phyloP scores from a whole-genome alignment of 768 basidiomycete genomes.

The Hygrophorus pudorinus region DNA sequence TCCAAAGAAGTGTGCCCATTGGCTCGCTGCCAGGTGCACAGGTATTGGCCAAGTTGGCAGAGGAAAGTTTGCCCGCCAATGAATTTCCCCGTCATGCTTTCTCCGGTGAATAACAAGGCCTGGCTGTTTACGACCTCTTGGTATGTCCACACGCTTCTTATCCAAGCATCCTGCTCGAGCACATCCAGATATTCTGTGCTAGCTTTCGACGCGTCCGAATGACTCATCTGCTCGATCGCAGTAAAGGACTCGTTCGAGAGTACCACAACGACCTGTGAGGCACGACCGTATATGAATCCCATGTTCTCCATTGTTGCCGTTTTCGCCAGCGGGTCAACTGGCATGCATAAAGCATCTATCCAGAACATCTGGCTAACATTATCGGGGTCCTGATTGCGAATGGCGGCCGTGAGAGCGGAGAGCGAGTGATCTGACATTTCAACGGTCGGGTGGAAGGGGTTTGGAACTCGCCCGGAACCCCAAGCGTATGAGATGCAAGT shows the following conservation, averaged over 20 bases:
- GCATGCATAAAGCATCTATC: conserved; percentile 1
- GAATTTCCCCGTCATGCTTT: neutral
- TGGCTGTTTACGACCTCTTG: conserved; percentile 4
- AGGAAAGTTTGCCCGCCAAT: neutral
- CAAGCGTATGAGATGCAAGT: conserved; percentile 1
- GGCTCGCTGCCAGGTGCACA: neutral
- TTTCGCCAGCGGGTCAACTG: neutral
- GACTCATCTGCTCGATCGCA: neutral
- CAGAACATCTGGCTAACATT: neutral
- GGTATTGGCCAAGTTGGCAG: neutral
- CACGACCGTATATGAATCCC: conserved; percentile 1
- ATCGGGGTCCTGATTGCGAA: neutral
- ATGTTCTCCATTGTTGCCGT: conserved; percentile 2
- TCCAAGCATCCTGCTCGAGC: neutral
- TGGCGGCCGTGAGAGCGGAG: neutral
- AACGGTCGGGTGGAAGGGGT: neutral
- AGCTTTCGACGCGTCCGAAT: neutral
- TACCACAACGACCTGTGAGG: neutral
- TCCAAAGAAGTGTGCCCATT: neutral
- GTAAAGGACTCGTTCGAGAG: neutral
- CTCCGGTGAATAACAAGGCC: neutral
- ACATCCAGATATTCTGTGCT: neutral
- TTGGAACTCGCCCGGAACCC: neutral
- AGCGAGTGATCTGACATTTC: conserved; percentile 1
- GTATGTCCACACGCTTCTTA: conserved; percentile 3